phyloP scores from a whole-genome alignment of 78 protist species.

The Speleostelium caveatum region DNA sequence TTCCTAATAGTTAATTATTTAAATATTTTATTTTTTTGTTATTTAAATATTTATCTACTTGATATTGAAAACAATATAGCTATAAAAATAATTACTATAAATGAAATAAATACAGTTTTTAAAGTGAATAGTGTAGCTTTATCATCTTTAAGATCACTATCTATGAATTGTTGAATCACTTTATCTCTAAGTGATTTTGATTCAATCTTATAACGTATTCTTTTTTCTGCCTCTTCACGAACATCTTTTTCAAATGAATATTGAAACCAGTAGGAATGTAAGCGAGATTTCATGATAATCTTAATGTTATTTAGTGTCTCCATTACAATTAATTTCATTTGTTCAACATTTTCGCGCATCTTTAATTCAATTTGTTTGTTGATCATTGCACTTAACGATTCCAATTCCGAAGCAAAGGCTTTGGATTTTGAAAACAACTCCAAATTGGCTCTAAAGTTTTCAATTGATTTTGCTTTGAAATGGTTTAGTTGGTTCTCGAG shows the following conservation, averaged over 20 bases:
- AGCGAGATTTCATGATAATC: slow-evolving; percentile 10
- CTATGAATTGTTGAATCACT: slow-evolving; percentile 36
- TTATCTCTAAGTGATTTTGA: slow-evolving; percentile 47
- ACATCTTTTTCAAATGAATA: slow-evolving; percentile 7
- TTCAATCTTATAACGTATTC: slow-evolving; percentile 29
- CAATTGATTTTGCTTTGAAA: neutral
- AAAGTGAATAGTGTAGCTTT: neutral
- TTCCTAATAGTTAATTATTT: too few species aligned
- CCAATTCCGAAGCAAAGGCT: slow-evolving; percentile 1
- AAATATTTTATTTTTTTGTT: too few species aligned
- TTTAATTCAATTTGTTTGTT: slow-evolving; percentile 19
- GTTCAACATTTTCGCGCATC: slow-evolving; percentile 39
- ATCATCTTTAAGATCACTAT: slow-evolving; percentile 44
- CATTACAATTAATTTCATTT: slow-evolving; percentile 61
- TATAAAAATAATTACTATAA: too few species aligned
- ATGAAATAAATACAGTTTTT: neutral
- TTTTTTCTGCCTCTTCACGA: slow-evolving; percentile 33
- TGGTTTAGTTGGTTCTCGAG: neutral
- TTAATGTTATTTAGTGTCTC: slow-evolving; percentile 31
- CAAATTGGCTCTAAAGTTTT: neutral
- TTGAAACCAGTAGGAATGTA: slow-evolving; percentile 1
- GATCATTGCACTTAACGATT: neutral
- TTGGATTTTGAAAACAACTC: slow-evolving; percentile 3
- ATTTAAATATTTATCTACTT: too few species aligned
- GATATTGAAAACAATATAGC: neutral